These are phyloP conservation scores for Camillea tinctor DNA, from an alignment of 2,329 filamentous ascomycete species.

Conservation along the genomic window DNA sequence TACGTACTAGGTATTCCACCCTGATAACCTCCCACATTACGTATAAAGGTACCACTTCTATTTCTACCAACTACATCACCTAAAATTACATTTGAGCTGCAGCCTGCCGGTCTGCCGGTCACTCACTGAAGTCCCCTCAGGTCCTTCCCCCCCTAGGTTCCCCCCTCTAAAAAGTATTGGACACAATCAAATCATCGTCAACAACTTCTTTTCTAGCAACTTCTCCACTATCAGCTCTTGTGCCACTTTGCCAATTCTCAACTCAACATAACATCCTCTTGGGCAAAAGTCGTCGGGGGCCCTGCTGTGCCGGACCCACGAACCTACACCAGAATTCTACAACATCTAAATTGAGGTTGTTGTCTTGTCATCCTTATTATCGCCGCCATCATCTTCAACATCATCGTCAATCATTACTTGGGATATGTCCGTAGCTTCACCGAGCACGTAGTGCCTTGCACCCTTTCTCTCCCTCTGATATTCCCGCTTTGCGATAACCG, in stretches of 20 bases:
- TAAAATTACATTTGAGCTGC: neutral
- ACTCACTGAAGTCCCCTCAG: neutral
- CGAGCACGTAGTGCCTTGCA: slow-evolving; percentile 13
- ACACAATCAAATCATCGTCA: slow-evolving; percentile 3
- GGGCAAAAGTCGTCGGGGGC: too few relatives aligned
- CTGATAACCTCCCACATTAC: too few relatives aligned
- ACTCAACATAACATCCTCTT: neutral
- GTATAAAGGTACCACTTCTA: too few relatives aligned
- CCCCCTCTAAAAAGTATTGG: neutral
- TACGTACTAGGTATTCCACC: too few relatives aligned
- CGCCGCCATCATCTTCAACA: neutral
- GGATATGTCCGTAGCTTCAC: neutral
- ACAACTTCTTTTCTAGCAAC: slow-evolving; percentile 5
- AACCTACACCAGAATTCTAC: neutral
- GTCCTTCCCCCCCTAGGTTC: too few relatives aligned
- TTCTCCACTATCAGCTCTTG: slow-evolving; percentile 16
- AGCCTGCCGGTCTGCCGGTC: neutral
- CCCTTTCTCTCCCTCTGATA: slow-evolving; percentile 4
- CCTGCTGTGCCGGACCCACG: too few relatives aligned
- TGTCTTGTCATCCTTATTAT: too few relatives aligned
- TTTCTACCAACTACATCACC: too few relatives aligned
- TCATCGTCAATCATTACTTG: neutral
- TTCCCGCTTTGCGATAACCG: slow-evolving; percentile 8
- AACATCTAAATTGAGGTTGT: too few relatives aligned
- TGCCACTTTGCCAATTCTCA: slow-evolving; percentile 7